Conservation (phyloP, 495 filamentous ascomycete genomes). For the Schizothecium vesticola region DNA sequence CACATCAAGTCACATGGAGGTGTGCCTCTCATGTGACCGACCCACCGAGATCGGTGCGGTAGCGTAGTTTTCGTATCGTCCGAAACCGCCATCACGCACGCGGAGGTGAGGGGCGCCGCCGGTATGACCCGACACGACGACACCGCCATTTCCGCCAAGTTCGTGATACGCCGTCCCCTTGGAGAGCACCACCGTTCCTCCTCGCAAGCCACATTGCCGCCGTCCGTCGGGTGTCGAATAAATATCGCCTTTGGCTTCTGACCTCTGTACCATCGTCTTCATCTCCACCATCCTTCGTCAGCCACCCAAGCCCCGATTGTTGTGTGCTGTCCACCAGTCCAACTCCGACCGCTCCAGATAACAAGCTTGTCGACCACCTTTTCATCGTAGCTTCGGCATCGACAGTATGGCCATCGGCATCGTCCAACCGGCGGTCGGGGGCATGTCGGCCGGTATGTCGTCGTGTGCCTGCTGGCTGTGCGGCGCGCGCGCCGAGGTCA, state of each 20-base stretch:
- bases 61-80: constrained; percentile 3
- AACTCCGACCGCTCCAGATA: neutral
- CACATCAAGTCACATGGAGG: constrained; percentile 20
- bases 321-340: neutral
- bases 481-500: constrained; percentile 9
- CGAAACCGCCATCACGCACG: neutral
- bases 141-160: constrained; percentile 21
- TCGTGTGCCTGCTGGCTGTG: neutral
- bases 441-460: neutral
- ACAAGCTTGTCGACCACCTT: neutral
- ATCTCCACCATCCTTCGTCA: neutral
- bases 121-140: constrained; percentile 12
- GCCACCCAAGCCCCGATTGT: neutral
- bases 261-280: neutral
- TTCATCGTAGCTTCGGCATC: neutral
- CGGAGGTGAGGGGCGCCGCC: neutral
- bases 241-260: neutral
- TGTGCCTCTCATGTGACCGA: constrained; percentile 15
- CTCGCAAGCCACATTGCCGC: neutral
- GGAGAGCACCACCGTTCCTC: neutral
- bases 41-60: constrained; percentile 24
- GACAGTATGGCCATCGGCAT: constrained; percentile 26
- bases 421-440: constrained; percentile 6
- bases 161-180: neutral
- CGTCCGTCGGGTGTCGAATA: neutral